Evolutionary conservation across 306 rosid species (phyloP).

Genomic region (Begonia masoniana): DNA sequence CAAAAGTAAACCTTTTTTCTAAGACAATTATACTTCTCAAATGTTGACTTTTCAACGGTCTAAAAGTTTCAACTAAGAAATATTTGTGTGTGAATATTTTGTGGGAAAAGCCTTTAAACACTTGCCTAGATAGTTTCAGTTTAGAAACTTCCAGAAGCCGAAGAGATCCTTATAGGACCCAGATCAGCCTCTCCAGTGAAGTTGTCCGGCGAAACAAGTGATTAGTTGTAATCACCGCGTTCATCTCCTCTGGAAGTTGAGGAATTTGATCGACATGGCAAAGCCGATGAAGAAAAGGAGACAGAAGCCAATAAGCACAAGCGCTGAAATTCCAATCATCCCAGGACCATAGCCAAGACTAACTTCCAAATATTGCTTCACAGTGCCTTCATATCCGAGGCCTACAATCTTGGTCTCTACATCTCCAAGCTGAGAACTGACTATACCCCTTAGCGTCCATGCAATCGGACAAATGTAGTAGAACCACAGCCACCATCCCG

Average conservation of each 20-base stretch:
- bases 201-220: too few relatives aligned
- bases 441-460: constrained; percentile 79
- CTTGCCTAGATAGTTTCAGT: too few relatives aligned
- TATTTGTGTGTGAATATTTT: too few relatives aligned
- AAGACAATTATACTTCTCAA: too few relatives aligned
- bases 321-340: constrained; percentile 44
- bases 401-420: constrained; percentile 42
- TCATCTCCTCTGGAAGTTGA: constrained; percentile 82
- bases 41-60: too few relatives aligned
- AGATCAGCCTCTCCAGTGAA: too few relatives aligned
- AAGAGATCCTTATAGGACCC: too few relatives aligned
- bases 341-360: constrained; percentile 40
- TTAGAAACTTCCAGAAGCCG: too few relatives aligned
- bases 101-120: too few relatives aligned
- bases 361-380: constrained; percentile 42
- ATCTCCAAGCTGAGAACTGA: constrained; percentile 88
- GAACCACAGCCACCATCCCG: constrained; percentile 92
- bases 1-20: too few relatives aligned
- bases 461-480: constrained; percentile 77
- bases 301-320: constrained; percentile 44
- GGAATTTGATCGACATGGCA: constrained; percentile 52
- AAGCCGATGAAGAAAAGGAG: constrained; percentile 50
- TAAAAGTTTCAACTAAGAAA: too few relatives aligned
- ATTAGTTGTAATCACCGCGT: not conserved
- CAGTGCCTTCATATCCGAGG: constrained; percentile 63